These are phyloP conservation scores for Bipolaris sorokiniana DNA, from an alignment of 2,329 filamentous ascomycete genomes.

Conservation along the genomic window DNA sequence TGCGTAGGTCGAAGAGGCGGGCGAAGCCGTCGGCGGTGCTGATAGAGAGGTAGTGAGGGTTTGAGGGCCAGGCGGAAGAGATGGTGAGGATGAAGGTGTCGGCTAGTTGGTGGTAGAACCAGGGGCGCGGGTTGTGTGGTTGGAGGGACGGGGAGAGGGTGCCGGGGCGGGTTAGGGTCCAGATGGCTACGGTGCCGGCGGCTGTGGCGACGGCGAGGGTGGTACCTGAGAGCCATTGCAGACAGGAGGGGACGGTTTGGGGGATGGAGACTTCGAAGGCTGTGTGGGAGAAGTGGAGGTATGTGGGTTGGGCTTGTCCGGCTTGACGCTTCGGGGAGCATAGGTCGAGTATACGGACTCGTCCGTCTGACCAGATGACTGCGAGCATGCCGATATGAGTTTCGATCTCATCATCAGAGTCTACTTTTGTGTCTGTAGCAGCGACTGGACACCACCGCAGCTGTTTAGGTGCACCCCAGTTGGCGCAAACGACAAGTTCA, in stretches of 20 bases:
- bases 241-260: slow-evolving; percentile 61
- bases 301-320: slow-evolving; percentile 21
- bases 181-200: slow-evolving; percentile 63
- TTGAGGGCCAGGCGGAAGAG: slow-evolving; percentile 59
- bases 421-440: slow-evolving; percentile 26
- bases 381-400: slow-evolving; percentile 60
- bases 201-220: slow-evolving; percentile 63
- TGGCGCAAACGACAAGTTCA: slow-evolving; percentile 59
- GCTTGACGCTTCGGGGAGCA: slow-evolving; percentile 18
- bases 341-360: slow-evolving; percentile 62
- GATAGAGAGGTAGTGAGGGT: slow-evolving; percentile 60
- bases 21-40: slow-evolving; percentile 62
- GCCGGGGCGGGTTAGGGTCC: slow-evolving; percentile 53
- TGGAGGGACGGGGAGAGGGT: slow-evolving; percentile 19
- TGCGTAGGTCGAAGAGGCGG: slow-evolving; percentile 61
- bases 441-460: slow-evolving; percentile 64
- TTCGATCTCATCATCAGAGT: slow-evolving; percentile 39
- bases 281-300: slow-evolving; percentile 54
- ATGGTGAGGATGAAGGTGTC: slow-evolving; percentile 57
- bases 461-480: slow-evolving; percentile 62
- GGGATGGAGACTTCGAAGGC: slow-evolving; percentile 60
- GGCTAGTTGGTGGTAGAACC: slow-evolving; percentile 53
- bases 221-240: slow-evolving; percentile 63
- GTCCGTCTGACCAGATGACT: slow-evolving; percentile 64
- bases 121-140: slow-evolving; percentile 41